phyloP scores from a whole-genome alignment of 1,139 yeast genomes.

The Yarrowia galli region DNA sequence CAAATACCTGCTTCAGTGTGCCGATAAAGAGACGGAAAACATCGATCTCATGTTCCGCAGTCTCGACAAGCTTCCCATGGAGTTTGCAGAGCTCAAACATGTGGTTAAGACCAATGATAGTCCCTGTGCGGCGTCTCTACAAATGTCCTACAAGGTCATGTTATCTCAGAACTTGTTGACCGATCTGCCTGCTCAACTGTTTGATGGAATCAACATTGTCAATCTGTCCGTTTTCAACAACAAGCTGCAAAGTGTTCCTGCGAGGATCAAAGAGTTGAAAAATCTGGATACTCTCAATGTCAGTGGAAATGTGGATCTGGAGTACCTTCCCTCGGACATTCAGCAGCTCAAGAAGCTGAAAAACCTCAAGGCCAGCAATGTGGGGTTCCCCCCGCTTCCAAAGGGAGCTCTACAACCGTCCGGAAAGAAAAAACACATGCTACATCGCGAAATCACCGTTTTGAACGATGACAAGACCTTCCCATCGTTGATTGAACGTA shows the following conservation, averaged over 20 bases:
- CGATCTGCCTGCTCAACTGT: conserved; percentile 60
- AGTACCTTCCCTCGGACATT: conserved; percentile 63
- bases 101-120: conserved; percentile 50
- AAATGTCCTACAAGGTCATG: conserved; percentile 54
- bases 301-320: conserved; percentile 58
- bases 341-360: conserved; percentile 55
- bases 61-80: conserved; percentile 60
- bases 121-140: conserved; percentile 43
- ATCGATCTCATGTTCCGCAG: conserved; percentile 57
- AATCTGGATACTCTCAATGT: conserved; percentile 60
- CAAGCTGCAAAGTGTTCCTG: conserved; percentile 59
- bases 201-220: conserved; percentile 59
- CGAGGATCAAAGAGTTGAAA: conserved; percentile 57
- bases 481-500: conserved; percentile 9
- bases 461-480: conserved; percentile 25
- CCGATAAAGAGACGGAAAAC: conserved; percentile 40
- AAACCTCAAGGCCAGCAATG: conserved; percentile 60
- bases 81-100: conserved; percentile 61
- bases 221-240: conserved; percentile 64
- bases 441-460: conserved; percentile 8
- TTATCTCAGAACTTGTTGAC: conserved; percentile 61
- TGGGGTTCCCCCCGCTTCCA: conserved; percentile 50
- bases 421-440: neutral
- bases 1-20: conserved; percentile 11
- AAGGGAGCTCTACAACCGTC: conserved; percentile 22